Percentiles rank a stretch among this genome's conserved stretches.
These are phyloP conservation scores for Dioscorea alata DNA, from an alignment of 106 monocot species.

Conservation along the genomic window DNA sequence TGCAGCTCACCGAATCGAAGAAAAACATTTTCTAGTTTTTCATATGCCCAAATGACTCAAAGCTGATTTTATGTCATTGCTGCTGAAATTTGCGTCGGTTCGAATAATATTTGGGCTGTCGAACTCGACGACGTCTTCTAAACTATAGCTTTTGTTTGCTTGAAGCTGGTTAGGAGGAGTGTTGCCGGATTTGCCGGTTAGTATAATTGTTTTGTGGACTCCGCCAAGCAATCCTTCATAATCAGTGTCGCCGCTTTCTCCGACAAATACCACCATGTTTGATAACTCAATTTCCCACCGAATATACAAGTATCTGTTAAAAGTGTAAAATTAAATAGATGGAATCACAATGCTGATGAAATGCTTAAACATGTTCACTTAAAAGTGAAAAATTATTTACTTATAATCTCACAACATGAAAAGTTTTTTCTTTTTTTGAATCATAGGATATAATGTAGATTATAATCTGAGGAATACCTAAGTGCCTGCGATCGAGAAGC, in stretches of 20 bases:
- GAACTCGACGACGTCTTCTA: conserved; percentile 82
- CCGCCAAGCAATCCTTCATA: conserved; percentile 86
- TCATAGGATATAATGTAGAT: neutral
- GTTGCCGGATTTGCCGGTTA: conserved; percentile 57
- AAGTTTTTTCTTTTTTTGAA: neutral
- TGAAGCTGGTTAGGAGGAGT: conserved; percentile 33
- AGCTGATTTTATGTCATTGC: conserved; percentile 46
- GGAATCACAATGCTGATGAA: neutral
- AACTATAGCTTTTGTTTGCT: conserved; percentile 37
- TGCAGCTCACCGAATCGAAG: no score
- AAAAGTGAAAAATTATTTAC: neutral
- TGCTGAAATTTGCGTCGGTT: conserved; percentile 36
- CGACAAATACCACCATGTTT: conserved; percentile 86
- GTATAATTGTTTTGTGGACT: conserved; percentile 76
- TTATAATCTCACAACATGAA: neutral
- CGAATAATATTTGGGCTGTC: conserved; percentile 60
- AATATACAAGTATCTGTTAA: conserved; percentile 71
- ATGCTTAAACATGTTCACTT: neutral
- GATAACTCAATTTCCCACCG: conserved; percentile 76
- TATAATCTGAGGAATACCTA: conserved; percentile 31
- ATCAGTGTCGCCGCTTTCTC: conserved; percentile 81
- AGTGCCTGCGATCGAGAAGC: conserved; percentile 95
- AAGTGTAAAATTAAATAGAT: neutral
- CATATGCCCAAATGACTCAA: conserved; percentile 38
- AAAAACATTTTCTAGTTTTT: conserved; percentile 1